Evolutionary conservation across 2,329 filamentous ascomycete genomes (phyloP), one percentile per base, ranked within the genome.

Genomic region (Graphilbum fragrans): DNA sequence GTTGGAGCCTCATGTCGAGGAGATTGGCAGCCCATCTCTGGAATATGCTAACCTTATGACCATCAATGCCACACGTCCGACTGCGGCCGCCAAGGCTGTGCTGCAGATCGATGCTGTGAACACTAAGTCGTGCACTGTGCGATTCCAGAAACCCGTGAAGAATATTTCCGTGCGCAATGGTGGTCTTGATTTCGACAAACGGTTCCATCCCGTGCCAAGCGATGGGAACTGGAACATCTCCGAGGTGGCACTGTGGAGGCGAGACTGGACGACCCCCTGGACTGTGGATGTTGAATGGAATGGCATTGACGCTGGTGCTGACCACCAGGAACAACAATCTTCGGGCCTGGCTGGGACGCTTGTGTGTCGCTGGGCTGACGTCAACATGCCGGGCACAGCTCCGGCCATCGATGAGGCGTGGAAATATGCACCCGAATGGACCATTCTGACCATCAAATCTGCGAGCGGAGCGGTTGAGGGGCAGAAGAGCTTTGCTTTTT

Each of bases 311-410:
- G 45, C 50, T 6, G 51, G 41, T 3, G 53, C 52, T 8, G 35
- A 38, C 3, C 44, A 43, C n/a, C 42, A 20, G 47, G 50, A 39
- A n/a, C 20, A 39, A 46, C 31, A 38, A 4, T 14, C 32, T 9
- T 59, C 17, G 53, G 45, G 38, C 1, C 55, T 86, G 27, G 70
- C 68, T 48, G 84, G 87, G 1, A 70, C 65, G 27, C 77, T 88
- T 1, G 70, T 80, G 16, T 96, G 92, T 60, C 66, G 84, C 25
- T 96, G 88, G 87, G 86, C 82, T 52, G 92, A 98, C 62, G 79
- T 75, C 35, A 95, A 95, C 53, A 63, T 65, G 29, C 59, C 62
- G 3, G 80, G 76, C 4, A 69, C 70, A 1, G 87, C 96, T 37
- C 88, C 90, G 0, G 88, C 88, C 1, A 72, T 90, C 39, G 82